Percentiles rank a stretch among this genome's conserved stretches.
phyloP scores from a whole-genome alignment of 2,329 filamentous ascomycete genomes.

The Aspergillus vadensis region DNA sequence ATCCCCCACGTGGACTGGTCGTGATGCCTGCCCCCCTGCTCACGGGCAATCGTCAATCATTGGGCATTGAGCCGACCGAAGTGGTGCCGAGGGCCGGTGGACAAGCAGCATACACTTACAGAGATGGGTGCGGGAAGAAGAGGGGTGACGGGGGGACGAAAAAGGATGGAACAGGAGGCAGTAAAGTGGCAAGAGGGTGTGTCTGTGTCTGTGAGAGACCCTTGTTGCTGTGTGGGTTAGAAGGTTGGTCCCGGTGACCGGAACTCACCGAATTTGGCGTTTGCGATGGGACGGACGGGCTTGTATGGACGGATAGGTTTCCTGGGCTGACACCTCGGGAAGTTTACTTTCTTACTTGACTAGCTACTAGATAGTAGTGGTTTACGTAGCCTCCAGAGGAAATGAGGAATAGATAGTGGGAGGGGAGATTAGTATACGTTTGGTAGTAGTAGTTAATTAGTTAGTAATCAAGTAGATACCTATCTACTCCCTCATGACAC shows the following conservation, averaged over 20 bases:
- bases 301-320: background rate
- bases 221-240: background rate
- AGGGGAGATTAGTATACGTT: background rate
- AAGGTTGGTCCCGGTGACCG: constrained; percentile 3
- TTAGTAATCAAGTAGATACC: background rate
- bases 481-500: background rate
- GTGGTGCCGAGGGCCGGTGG: background rate
- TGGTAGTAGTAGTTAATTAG: background rate
- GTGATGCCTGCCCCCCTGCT: background rate
- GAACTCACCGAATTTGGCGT: background rate
- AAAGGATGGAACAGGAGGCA: background rate
- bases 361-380: too few species aligned
- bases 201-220: background rate
- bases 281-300: background rate
- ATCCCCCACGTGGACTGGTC: constrained; percentile 19
- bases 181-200: too few species aligned
- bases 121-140: background rate
- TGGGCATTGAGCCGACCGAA: background rate
- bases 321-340: background rate
- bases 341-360: too few species aligned
- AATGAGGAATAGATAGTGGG: too few species aligned
- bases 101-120: too few species aligned
- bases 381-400: too few species aligned
- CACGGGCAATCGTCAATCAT: background rate
- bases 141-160: background rate